phyloP scores from a whole-genome alignment of 805 yeast species.

The Candida pini region DNA sequence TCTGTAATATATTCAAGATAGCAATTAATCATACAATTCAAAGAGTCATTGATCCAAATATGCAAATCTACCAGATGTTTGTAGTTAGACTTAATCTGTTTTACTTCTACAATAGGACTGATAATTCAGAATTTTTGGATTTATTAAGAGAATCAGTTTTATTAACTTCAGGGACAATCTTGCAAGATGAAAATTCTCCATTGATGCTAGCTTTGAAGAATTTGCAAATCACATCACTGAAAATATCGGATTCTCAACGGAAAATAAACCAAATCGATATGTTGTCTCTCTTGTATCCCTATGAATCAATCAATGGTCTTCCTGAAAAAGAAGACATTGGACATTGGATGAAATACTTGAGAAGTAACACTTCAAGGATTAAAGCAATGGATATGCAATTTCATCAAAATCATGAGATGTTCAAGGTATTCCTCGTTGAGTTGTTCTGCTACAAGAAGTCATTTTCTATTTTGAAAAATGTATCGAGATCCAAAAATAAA shows the following conservation, averaged over 20 bases:
- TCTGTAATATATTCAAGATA: neutral
- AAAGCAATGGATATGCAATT: too few species aligned
- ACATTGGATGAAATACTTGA: conserved; percentile 15
- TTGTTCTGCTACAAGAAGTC: conserved; percentile 11
- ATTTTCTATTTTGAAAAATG: conserved; percentile 5
- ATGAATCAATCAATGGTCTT: conserved; percentile 6
- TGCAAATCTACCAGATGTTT: conserved; percentile 13
- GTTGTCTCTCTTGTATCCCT: conserved; percentile 10
- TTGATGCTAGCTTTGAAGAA: conserved; percentile 8
- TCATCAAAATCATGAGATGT: conserved; percentile 7
- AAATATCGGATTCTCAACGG: conserved; percentile 4
- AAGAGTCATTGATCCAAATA: conserved; percentile 2
- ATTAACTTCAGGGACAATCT: conserved; percentile 6
- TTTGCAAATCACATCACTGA: conserved; percentile 6
- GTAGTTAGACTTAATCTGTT: conserved; percentile 18
- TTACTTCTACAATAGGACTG: conserved; percentile 14
- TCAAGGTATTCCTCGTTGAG: conserved; percentile 9
- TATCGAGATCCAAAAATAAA: too few species aligned
- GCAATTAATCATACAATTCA: neutral
- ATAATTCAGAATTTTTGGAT: conserved; percentile 17
- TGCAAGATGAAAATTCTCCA: conserved; percentile 9
- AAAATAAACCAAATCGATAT: conserved; percentile 4
- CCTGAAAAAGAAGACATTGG: conserved; percentile 7
- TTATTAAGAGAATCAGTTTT: conserved; percentile 7
- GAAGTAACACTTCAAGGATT: conserved; percentile 7